These are phyloP conservation scores for Durio zibethinus DNA, from an alignment of 345 rosid species.

Conservation along the genomic window DNA sequence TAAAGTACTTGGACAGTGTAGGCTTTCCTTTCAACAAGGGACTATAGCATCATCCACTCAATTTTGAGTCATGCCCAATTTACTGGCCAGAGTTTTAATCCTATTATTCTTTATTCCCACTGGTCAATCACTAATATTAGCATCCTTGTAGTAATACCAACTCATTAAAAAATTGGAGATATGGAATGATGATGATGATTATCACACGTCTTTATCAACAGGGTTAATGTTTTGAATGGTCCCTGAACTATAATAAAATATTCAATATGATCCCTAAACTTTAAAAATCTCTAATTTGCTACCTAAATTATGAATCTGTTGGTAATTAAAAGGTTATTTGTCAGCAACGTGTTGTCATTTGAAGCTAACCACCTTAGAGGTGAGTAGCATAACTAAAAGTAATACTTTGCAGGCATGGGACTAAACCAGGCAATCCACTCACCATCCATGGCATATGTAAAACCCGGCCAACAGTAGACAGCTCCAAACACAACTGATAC, in stretches of 20 bases:
- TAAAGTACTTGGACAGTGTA: not conserved
- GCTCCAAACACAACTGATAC: slow-evolving; percentile 32
- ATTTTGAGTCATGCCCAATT: not conserved
- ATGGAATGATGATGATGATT: not conserved
- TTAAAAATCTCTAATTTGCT: no score
- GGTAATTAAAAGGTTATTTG: no score
- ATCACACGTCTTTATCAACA: not conserved
- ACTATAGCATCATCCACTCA: not conserved
- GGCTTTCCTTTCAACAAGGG: not conserved
- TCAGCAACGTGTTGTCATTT: no score
- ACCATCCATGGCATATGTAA: slow-evolving; percentile 38
- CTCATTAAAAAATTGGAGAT: not conserved
- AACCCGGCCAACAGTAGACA: slow-evolving; percentile 2
- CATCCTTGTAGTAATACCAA: not conserved
- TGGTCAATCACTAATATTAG: not conserved
- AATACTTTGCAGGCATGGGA: not conserved
- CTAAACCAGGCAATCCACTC: slow-evolving; percentile 5
- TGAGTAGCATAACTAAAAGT: not conserved
- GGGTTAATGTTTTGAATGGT: no score
- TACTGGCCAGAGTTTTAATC: not conserved
- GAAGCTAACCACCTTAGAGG: no score
- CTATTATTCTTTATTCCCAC: not conserved
- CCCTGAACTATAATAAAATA: no score
- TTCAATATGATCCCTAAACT: no score
- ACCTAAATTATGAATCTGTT: no score